phyloP scores from a whole-genome alignment of 805 yeast genomes.

The Starmera dryadoides region DNA sequence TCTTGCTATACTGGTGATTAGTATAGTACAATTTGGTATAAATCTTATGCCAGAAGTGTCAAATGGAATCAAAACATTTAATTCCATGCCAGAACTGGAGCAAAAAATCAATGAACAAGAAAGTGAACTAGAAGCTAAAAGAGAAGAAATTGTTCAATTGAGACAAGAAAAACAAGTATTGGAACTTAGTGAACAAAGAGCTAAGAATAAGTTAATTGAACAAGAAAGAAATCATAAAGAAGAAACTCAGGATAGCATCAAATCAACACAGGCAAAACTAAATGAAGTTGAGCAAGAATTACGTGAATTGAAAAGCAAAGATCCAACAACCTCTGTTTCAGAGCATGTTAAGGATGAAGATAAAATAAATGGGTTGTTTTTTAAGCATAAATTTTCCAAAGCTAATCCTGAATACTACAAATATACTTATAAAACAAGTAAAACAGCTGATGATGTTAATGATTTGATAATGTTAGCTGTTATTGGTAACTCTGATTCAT shows the following conservation, averaged over 20 bases:
- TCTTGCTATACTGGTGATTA: no score
- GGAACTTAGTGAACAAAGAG: not conserved
- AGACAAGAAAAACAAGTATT: not conserved
- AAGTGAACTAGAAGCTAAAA: not conserved
- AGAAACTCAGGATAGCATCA: not conserved
- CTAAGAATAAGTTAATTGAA: no score
- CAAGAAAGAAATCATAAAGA: not conserved
- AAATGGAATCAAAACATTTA: conserved; percentile 42
- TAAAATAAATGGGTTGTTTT: not conserved
- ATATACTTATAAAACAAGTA: conserved; percentile 3
- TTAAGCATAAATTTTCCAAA: not conserved
- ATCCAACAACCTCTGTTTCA: no score
- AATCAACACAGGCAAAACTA: not conserved
- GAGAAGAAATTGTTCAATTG: not conserved
- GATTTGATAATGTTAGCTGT: conserved; percentile 8
- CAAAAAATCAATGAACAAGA: not conserved
- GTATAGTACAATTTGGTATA: no score
- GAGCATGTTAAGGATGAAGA: not conserved
- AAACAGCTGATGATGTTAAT: conserved; percentile 3
- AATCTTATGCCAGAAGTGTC: no score
- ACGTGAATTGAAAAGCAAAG: not conserved
- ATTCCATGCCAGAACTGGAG: conserved; percentile 21
- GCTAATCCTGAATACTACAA: conserved; percentile 7
- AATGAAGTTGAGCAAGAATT: not conserved
- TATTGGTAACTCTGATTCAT: conserved; percentile 25